Evolutionary conservation across 345 rosid genomes (phyloP).

Genomic region (Chamaenerion angustifolium): DNA sequence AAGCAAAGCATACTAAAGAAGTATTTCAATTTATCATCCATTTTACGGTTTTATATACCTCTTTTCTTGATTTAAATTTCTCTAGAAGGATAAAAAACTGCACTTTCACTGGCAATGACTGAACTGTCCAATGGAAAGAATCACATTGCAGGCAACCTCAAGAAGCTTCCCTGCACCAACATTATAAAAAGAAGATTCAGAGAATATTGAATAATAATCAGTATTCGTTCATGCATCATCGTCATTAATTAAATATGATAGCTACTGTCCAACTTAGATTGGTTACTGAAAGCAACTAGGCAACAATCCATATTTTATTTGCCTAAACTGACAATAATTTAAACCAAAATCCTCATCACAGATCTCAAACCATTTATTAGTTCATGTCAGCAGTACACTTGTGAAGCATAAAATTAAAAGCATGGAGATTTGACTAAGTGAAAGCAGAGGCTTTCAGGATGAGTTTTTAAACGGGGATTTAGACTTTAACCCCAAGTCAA

Average conservation of each 20-base stretch:
- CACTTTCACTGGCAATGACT: slow-evolving; percentile 45
- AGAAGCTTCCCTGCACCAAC: slow-evolving; percentile 56
- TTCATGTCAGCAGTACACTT: too few relatives aligned
- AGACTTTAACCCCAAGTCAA: too few relatives aligned
- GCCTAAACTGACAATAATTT: neutral
- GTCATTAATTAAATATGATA: neutral
- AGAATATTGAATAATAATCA: neutral
- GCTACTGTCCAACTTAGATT: slow-evolving; percentile 5
- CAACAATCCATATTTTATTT: neutral
- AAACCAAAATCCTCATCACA: too few relatives aligned
- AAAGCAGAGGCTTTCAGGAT: too few relatives aligned
- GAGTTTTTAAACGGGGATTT: too few relatives aligned
- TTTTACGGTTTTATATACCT: too few relatives aligned
- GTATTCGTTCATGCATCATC: neutral
- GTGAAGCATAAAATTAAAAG: too few relatives aligned
- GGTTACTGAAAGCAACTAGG: neutral
- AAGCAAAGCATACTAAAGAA: too few relatives aligned
- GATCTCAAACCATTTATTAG: too few relatives aligned
- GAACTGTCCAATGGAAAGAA: slow-evolving; percentile 40
- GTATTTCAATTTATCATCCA: too few relatives aligned
- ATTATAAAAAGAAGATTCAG: neutral
- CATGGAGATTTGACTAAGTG: too few relatives aligned
- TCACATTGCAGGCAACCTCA: slow-evolving; percentile 75
- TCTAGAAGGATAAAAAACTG: neutral
- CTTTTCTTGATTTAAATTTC: neutral